Evolutionary conservation across 2,329 filamentous ascomycete species (phyloP), one percentile per base, ranked within the genome.

Genomic region (Venturia carpophila): DNA sequence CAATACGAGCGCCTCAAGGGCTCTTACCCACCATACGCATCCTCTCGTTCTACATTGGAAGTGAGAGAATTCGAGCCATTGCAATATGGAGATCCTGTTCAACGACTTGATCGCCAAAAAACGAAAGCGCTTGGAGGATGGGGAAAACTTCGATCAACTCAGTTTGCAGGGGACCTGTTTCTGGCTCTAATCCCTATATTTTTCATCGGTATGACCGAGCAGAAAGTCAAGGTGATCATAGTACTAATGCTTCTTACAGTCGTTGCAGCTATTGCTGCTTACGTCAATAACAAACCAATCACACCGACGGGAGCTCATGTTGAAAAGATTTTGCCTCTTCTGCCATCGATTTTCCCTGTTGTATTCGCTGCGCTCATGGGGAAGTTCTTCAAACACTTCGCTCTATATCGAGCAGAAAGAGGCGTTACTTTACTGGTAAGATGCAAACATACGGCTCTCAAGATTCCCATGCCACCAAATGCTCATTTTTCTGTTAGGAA

Each of bases 311-410:
- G 69, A 0, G n/a, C 49, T 0, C 74, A 74, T 41, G 70, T 74
- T 0, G 68, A 69, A 21, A 64, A 45, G n/a, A 71, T 71, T 0
- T 74, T 73, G 24, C 43, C 69, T 0, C 64, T 75, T 73, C 19
- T 56, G 15, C 74, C 75, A 2, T 75, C 74, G 0, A 64, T 77
- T 11, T 76, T 74, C 42, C 75, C 74, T 0, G 74, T 77, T 15
- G 39, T 75, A 0, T 76, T 76, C 47, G 73, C 74, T 0, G 74
- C 75, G 0, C 72, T 77, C 0, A 68, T 65, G 37, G 74, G 74
- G 1, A 67, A 72, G 11, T 74, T 73, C 21, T 70, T 75, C 68
- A 75, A 75, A 55, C 75, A 73, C 69, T 70, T 75, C 19, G 72
- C 74, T 0, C 45, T 73, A n/a, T 75, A 70, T 39, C 62, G 71